Percentiles rank a stretch among this genome's conserved stretches.
These are phyloP conservation scores for Entomortierella lignicola DNA, from an alignment of 192 early-diverging fungal species.

Conservation along the genomic window DNA sequence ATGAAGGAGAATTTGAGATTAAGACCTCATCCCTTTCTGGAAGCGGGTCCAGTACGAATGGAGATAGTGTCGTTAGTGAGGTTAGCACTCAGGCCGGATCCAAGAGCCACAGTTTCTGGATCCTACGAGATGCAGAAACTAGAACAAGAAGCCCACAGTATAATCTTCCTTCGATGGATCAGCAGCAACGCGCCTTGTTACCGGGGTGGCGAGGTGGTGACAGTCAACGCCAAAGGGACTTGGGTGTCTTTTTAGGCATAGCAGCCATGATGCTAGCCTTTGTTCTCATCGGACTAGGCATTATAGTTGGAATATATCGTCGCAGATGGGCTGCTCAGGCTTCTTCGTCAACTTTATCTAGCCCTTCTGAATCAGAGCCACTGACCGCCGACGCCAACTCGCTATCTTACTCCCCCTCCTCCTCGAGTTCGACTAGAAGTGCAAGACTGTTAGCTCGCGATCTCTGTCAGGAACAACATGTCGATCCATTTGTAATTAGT, in stretches of 20 bases:
- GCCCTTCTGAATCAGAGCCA: neutral
- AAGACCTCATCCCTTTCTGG: conserved; percentile 13
- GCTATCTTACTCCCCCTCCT: neutral
- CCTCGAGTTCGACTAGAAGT: neutral
- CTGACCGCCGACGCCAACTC: neutral
- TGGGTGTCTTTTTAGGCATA: conserved; percentile 35
- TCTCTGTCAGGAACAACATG: neutral
- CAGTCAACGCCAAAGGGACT: conserved; percentile 3
- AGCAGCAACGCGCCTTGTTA: neutral
- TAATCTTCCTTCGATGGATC: conserved; percentile 16
- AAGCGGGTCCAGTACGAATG: neutral
- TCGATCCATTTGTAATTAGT: neutral
- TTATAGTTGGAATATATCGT: conserved; percentile 13
- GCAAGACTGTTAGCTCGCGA: too few species aligned
- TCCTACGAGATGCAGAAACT: conserved; percentile 30
- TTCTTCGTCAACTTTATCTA: neutral
- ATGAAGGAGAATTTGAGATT: conserved; percentile 50
- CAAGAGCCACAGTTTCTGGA: conserved; percentile 27
- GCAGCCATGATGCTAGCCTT: conserved; percentile 34
- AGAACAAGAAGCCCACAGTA: conserved; percentile 18
- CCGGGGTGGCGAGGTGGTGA: neutral
- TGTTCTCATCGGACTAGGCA: conserved; percentile 13
- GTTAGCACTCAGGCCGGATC: neutral
- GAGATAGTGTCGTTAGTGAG: neutral
- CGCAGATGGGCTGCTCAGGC: conserved; percentile 18